Base-by-base conservation (phyloP, 768 basidiomycete species). In the Lactifluus pinguis region DNA sequence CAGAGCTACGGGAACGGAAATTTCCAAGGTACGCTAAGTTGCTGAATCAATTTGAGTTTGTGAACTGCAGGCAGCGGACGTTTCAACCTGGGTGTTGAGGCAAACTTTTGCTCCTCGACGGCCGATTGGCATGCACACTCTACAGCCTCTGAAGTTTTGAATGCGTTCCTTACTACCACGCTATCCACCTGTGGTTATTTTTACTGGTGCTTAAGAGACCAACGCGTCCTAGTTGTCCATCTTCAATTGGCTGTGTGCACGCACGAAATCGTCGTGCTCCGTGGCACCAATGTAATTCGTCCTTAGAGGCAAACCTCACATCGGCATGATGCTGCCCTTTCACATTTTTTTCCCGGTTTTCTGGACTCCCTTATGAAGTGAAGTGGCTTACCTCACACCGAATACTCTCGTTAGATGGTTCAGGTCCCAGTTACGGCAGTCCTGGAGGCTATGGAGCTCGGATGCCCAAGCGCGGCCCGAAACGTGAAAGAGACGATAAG, bases 401-500 rank as follows among this genome's bases (percentile, higher is more conserved):
- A 60, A 49, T 68, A 61, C 56, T 64, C 76, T 76, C 78, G 79
- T 79, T 76, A 87, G 84, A 87, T 80, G 83, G 74, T 67, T 69
- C 80, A 73, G 83, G 83, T 68, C 69, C 75, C 70, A 76, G 76
- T 71, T 82, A 76, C 74, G 81, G 79, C 70, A 81, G 80, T 63
- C 82, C 76, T 67, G 71, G 70, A 56, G 65, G 67, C 47, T 74
- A 69, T 69, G 77, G 76, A 52, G 65, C 66, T 51, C 77, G 74
- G 60, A 71, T 66, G 57, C 69, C 66, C 58, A 75, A 78, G 67
- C 84, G 82, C 59, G 76, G 76, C 57, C 68, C 76, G 51, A 85
- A 86, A 66, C 87, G 87, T 72, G 87, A 89, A 73, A 82, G 83
- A 76, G 88, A 92, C 74, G 91, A 91, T 77, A 91, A 92, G 75